Evolutionary conservation across 192 early-diverging fungal genomes (phyloP).

Genomic region (Rhizoclosmatium globosum): DNA sequence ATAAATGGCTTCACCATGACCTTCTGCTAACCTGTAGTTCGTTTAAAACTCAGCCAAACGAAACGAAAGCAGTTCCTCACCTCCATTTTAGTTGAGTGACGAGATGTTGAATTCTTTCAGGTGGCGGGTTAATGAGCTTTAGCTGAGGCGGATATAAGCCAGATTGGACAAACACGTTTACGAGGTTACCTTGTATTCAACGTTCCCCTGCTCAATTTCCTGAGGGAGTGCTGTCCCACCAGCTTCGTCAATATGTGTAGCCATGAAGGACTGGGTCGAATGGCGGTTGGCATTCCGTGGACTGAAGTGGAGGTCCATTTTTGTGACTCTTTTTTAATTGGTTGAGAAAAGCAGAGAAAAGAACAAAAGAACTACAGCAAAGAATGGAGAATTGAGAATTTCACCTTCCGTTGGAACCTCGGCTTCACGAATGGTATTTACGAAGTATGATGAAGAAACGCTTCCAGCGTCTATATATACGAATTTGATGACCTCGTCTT

Average conservation of each 20-base stretch:
- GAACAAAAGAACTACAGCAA: too few relatives aligned
- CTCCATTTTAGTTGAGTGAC: conserved; percentile 94
- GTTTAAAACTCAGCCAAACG: neutral
- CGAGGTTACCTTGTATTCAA: conserved; percentile 81
- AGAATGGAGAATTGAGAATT: too few relatives aligned
- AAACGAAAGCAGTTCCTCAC: conserved; percentile 15
- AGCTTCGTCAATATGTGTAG: conserved; percentile 16
- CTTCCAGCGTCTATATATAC: too few relatives aligned
- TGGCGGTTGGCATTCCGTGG: neutral
- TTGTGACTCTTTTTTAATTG: neutral
- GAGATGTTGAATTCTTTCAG: conserved; percentile 81
- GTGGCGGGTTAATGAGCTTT: conserved; percentile 70
- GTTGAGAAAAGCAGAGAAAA: too few relatives aligned
- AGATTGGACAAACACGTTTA: neutral
- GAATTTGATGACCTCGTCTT: too few relatives aligned
- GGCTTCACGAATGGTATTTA: too few relatives aligned
- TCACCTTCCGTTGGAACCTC: too few relatives aligned
- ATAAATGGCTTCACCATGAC: conserved; percentile 86
- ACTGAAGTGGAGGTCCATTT: conserved; percentile 27
- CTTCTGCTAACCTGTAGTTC: conserved; percentile 70
- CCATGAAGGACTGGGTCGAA: conserved; percentile 33
- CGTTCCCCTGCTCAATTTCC: conserved; percentile 83
- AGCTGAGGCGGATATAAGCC: conserved; percentile 59
- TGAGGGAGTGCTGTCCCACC: conserved; percentile 17
- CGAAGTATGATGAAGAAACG: too few relatives aligned